phyloP scores from a whole-genome alignment of 139 green algal species.

The Chlamydomonas sp. region DNA sequence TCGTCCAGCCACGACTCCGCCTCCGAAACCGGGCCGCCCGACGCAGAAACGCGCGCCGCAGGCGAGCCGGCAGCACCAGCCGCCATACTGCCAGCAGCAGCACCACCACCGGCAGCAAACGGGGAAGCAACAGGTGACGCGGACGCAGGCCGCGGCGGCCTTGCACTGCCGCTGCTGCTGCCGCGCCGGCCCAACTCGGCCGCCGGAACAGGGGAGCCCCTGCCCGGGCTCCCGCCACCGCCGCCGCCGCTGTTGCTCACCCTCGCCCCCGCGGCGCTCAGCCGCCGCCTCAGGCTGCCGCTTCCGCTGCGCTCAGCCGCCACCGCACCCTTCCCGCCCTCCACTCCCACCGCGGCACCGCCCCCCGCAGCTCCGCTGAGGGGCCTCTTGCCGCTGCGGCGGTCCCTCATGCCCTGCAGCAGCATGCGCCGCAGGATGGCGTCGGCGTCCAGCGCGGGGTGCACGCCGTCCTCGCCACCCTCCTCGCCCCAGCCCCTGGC shows the following conservation, averaged over 20 bases:
- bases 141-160: too few species aligned
- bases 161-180: neutral
- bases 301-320: too few species aligned
- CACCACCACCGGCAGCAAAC: neutral
- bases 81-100: neutral
- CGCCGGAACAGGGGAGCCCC: too few species aligned
- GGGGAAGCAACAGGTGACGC: too few species aligned
- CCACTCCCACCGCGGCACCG: neutral
- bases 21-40: neutral
- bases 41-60: neutral
- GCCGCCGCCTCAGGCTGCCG: too few species aligned
- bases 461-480: neutral
- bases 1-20: neutral
- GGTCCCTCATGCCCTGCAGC: neutral
- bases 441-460: neutral
- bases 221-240: too few species aligned
- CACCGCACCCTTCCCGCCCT: neutral
- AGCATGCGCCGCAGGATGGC: constrained; percentile 11
- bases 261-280: too few species aligned
- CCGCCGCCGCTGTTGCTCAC: too few species aligned
- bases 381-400: neutral
- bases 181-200: neutral
- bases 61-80: neutral
- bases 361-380: too few species aligned
- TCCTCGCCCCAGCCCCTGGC: neutral